Conservation (phyloP, 2,329 filamentous ascomycete species). For the Fusarium sp. region DNA sequence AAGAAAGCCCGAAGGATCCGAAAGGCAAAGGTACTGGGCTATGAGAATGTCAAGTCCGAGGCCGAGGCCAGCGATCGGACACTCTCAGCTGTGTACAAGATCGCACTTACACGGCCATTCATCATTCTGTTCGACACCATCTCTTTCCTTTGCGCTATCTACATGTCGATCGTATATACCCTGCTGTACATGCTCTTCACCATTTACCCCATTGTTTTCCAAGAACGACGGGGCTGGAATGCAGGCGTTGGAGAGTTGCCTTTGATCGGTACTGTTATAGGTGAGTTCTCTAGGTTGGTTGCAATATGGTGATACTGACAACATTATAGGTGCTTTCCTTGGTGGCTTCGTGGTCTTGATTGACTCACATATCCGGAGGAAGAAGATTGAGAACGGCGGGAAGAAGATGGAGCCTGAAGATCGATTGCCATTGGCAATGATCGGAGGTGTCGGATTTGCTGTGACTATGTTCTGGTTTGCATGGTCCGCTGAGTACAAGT, state of each 20-base stretch:
- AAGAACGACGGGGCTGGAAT: constrained; percentile 55
- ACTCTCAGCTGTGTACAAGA: constrained; percentile 65
- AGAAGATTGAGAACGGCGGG: constrained; percentile 23
- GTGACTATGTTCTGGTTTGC: constrained; percentile 45
- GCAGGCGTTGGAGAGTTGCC: constrained; percentile 37
- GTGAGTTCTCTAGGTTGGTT: neutral
- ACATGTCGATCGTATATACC: constrained; percentile 83
- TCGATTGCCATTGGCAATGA: constrained; percentile 37
- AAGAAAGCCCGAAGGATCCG: constrained; percentile 33
- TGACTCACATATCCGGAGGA: constrained; percentile 30
- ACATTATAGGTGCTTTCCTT: constrained; percentile 25
- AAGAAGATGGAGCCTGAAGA: constrained; percentile 37
- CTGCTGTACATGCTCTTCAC: constrained; percentile 80
- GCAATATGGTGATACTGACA: neutral
- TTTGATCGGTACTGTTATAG: constrained; percentile 40
- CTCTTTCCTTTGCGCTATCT: constrained; percentile 81
- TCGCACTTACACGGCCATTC: constrained; percentile 78
- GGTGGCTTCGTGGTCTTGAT: constrained; percentile 34
- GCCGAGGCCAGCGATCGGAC: constrained; percentile 22
- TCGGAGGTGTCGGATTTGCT: constrained; percentile 37
- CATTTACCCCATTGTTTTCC: constrained; percentile 75
- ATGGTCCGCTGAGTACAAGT: constrained; percentile 38
- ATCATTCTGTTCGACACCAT: constrained; percentile 83
- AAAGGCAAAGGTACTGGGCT: constrained; percentile 36
- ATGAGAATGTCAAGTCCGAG: constrained; percentile 31